These are phyloP conservation scores for Diversispora epigaea DNA, from an alignment of 192 early-diverging fungal genomes.

Conservation along the genomic window DNA sequence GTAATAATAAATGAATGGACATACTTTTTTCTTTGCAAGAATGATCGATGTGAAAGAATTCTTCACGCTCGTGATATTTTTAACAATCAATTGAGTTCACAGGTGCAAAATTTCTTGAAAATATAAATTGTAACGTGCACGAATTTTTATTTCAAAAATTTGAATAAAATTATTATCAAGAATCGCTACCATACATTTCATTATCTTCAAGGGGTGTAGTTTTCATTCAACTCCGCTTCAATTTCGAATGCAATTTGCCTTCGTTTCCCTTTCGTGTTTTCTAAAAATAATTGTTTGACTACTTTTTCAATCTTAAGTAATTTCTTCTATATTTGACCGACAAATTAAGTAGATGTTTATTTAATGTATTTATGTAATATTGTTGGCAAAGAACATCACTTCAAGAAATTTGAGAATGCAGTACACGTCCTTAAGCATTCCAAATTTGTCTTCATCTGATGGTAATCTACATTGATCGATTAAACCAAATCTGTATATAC, in stretches of 20 bases:
- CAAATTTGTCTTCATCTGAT: not conserved
- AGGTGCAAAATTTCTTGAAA: no score
- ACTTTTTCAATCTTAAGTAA: constrained; percentile 15
- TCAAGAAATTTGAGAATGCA: constrained; percentile 23
- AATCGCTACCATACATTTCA: no score
- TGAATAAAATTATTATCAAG: no score
- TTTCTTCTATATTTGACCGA: not conserved
- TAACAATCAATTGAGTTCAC: no score
- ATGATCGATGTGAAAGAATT: no score
- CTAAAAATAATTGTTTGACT: constrained; percentile 20
- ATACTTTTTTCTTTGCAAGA: no score
- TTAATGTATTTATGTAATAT: not conserved
- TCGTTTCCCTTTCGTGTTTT: constrained; percentile 23
- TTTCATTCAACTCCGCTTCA: constrained; percentile 17
- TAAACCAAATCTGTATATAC: constrained; percentile 27
- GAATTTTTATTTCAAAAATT: no score
- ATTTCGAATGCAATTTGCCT: not conserved
- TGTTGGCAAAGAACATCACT: not conserved
- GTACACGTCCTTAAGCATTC: not conserved
- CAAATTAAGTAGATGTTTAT: constrained; percentile 18
- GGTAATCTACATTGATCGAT: constrained; percentile 17
- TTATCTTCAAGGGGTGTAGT: not conserved
- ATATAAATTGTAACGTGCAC: no score
- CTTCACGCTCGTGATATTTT: no score
- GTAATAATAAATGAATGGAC: no score